Evolutionary conservation across 805 yeast species (phyloP).

Genomic region (Scheffersomyces spartinae): DNA sequence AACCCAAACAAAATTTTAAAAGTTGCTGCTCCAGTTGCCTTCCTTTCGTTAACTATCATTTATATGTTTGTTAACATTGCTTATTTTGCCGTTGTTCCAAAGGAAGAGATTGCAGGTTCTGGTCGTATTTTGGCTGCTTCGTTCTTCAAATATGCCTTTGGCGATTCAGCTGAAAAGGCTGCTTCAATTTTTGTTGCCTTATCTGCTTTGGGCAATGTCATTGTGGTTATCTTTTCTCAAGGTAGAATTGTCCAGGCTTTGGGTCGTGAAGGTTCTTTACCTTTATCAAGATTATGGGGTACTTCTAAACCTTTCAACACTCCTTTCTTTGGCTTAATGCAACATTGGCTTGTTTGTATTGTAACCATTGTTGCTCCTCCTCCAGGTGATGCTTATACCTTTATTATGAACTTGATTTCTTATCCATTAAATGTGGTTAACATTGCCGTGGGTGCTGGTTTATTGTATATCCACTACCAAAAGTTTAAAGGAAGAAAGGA

Average conservation of each 20-base stretch:
- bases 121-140: conserved; percentile 68
- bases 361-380: conserved; percentile 72
- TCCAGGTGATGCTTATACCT: conserved; percentile 80
- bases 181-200: conserved; percentile 72
- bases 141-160: conserved; percentile 65
- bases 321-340: conserved; percentile 61
- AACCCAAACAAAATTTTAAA: conserved; percentile 61
- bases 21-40: conserved; percentile 66
- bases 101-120: conserved; percentile 44
- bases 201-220: conserved; percentile 71
- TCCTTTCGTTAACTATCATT: conserved; percentile 46
- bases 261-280: conserved; percentile 74
- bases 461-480: conserved; percentile 46
- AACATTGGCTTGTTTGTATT: conserved; percentile 68
- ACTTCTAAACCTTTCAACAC: conserved; percentile 61
- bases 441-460: conserved; percentile 50
- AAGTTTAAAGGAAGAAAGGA: conserved; percentile 34
- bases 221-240: conserved; percentile 72
- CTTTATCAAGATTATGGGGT: conserved; percentile 63
- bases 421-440: conserved; percentile 75
- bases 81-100: conserved; percentile 73
- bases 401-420: conserved; percentile 66
- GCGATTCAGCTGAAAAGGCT: conserved; percentile 56
- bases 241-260: conserved; percentile 72
- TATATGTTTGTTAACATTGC: conserved; percentile 73